Conservation (phyloP, 305 asterid species). For the Solanum hybrid region DNA sequence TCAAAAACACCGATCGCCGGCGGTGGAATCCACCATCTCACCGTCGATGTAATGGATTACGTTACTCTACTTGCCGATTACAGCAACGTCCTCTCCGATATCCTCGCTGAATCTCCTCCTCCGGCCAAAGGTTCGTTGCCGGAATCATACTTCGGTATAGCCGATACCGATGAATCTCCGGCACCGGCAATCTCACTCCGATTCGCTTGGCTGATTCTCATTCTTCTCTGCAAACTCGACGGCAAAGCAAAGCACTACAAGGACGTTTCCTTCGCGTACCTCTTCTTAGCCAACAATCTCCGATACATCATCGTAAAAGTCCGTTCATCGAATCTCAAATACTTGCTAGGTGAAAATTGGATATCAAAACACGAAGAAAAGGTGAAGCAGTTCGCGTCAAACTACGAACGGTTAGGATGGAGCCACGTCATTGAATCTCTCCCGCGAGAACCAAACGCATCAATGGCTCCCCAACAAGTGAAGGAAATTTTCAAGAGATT, state of each 20-base stretch:
- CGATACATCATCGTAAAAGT: conserved; percentile 49
- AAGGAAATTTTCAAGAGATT: conserved; percentile 51
- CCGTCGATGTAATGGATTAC: conserved; percentile 52
- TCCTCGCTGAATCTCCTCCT: conserved; percentile 39
- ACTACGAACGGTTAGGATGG: conserved; percentile 71
- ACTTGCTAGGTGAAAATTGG: conserved; percentile 74
- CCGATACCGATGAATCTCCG: conserved; percentile 37
- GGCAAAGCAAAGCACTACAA: conserved; percentile 56
- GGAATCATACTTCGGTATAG: conserved; percentile 38
- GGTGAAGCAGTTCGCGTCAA: conserved; percentile 45
- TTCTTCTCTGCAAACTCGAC: conserved; percentile 64
- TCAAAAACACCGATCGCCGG: conserved; percentile 54
- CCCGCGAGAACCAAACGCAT: conserved; percentile 24
- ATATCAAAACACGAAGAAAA: conserved; percentile 42
- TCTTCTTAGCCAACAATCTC: conserved; percentile 73
- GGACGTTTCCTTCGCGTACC: conserved; percentile 46
- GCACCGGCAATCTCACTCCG: conserved; percentile 38
- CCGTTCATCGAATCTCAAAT: conserved; percentile 48
- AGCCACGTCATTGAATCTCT: conserved; percentile 49
- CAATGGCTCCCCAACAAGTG: conserved; percentile 18
- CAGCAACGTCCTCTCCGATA: conserved; percentile 41
- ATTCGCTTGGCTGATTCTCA: conserved; percentile 58
- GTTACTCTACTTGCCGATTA: conserved; percentile 56
- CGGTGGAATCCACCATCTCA: conserved; percentile 54
- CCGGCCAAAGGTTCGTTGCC: conserved; percentile 18